Conservation (phyloP, 345 rosid genomes). For the Firmiana major region DNA sequence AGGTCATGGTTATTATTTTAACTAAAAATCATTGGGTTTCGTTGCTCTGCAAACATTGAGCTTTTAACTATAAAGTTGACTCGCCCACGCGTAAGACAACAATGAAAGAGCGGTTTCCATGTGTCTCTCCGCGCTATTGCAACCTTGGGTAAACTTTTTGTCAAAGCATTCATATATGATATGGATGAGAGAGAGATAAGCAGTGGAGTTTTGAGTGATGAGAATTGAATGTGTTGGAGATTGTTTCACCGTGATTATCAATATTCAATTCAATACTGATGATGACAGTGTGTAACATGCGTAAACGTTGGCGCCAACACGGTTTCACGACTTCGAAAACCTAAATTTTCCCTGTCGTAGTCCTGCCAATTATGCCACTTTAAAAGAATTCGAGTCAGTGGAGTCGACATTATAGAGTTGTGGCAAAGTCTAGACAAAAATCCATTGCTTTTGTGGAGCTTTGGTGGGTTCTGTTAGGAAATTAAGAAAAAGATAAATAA, state of each 20-base stretch:
- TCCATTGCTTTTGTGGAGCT: not conserved
- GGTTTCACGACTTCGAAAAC: not conserved
- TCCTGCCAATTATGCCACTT: not conserved
- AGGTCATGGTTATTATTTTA: not conserved
- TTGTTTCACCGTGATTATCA: not conserved
- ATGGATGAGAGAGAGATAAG: not conserved
- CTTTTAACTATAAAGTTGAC: not conserved
- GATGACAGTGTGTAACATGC: not conserved
- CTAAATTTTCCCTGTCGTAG: no score
- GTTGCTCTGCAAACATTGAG: not conserved
- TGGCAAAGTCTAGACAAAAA: not conserved
- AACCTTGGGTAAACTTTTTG: not conserved
- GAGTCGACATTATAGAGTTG: not conserved
- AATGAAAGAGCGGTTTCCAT: not conserved
- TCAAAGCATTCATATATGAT: not conserved
- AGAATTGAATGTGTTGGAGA: not conserved
- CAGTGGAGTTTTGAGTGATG: no score
- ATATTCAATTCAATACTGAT: no score
- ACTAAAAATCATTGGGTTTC: not conserved
- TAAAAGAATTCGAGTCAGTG: not conserved
- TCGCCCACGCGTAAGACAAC: not conserved
- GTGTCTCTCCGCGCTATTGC: not conserved
- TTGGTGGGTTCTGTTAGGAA: not conserved
- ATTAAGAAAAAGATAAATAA: no score
- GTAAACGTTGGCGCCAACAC: not conserved